phyloP scores from a whole-genome alignment of 2,329 filamentous ascomycete species.

The Trematosphaeria pertusa region DNA sequence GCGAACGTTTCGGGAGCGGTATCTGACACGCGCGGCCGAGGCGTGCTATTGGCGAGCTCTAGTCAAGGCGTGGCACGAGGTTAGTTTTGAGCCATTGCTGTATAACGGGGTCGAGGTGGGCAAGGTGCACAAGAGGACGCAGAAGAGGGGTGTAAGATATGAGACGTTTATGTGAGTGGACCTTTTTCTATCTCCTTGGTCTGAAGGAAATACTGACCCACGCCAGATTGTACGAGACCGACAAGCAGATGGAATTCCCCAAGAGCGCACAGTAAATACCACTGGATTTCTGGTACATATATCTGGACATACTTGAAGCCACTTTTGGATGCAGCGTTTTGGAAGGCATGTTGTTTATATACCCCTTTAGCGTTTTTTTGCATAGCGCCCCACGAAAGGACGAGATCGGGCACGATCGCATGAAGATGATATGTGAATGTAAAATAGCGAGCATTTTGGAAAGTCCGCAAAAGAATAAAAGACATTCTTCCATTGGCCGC shows the following conservation, averaged over 20 bases:
- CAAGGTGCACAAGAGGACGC: conserved; percentile 21
- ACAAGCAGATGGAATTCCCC: conserved; percentile 24
- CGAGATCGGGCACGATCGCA: too few relatives aligned
- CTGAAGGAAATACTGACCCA: conserved; percentile 1
- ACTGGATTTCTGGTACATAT: not conserved
- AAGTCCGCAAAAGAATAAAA: too few relatives aligned
- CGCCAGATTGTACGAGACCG: conserved; percentile 19
- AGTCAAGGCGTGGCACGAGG: conserved; percentile 31
- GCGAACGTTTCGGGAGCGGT: conserved; percentile 37
- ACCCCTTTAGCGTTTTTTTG: conserved; percentile 15
- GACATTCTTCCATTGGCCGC: too few relatives aligned
- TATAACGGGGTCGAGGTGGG: conserved; percentile 31
- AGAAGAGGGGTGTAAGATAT: conserved; percentile 38
- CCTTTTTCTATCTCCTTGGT: not conserved
- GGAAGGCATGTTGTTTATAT: not conserved
- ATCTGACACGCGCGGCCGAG: conserved; percentile 41
- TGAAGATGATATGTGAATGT: too few relatives aligned
- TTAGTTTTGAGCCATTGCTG: conserved; percentile 35
- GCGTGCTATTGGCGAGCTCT: conserved; percentile 42
- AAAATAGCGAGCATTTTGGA: too few relatives aligned
- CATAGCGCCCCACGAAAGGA: too few relatives aligned
- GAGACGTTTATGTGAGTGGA: conserved; percentile 41
- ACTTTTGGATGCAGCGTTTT: not conserved
- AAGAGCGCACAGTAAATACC: conserved; percentile 9
- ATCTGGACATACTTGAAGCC: conserved; percentile 1